phyloP scores from a whole-genome alignment of 208 protist genomes.

The Strigomonas galati region DNA sequence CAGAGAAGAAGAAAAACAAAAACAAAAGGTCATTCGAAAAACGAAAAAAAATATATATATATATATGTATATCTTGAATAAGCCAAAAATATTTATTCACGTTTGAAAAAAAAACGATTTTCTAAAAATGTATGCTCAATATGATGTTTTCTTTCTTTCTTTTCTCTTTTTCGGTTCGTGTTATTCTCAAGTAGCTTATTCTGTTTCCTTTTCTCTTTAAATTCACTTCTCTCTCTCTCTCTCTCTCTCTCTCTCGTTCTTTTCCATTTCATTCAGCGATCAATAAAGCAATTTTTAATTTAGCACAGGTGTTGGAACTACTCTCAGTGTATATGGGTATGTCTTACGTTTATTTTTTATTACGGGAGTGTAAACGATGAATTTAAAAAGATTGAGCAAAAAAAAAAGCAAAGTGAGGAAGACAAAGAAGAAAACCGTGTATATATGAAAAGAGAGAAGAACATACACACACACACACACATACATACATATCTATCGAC shows the following conservation, averaged over 20 bases:
- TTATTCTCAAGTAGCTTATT: neutral
- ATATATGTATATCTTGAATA: neutral
- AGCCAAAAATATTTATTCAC: neutral
- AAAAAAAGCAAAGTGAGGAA: neutral
- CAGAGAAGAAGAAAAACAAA: neutral
- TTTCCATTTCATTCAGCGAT: no score
- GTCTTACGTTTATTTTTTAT: no score
- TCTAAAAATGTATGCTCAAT: neutral
- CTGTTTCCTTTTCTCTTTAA: no score
- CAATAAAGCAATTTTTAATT: neutral
- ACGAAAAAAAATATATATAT: neutral
- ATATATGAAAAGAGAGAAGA: neutral
- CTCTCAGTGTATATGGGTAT: neutral
- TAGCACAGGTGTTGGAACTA: neutral
- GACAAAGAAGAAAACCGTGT: slow-evolving; percentile 1
- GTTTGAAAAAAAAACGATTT: neutral
- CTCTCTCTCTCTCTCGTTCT: no score
- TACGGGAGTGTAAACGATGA: no score
- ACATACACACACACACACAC: slow-evolving; percentile 9
- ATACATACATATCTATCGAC: no score
- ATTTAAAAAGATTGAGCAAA: neutral
- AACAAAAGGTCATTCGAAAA: neutral
- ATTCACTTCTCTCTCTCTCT: no score
- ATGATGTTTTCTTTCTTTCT: slow-evolving; percentile 4
- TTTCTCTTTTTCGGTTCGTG: no score